Base-by-base conservation (phyloP, 192 early-diverging fungal species). In the Umbelopsis isabellina region DNA sequence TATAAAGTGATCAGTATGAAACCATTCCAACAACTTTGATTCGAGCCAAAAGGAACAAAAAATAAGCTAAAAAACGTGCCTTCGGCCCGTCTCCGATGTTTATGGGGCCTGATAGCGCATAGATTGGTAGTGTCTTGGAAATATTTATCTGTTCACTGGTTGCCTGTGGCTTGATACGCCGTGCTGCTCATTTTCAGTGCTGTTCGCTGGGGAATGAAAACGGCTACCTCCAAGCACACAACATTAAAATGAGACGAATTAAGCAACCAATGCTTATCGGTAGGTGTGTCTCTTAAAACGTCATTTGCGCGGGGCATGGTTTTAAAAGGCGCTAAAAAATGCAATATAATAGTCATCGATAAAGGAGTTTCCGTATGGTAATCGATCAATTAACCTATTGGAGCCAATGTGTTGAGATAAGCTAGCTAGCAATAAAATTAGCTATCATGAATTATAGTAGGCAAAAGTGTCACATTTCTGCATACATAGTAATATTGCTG, bases 1-100 rank as follows among this genome's bases (percentile, higher is more conserved):
- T 61, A 61, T 61, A 61, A 61, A 33, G 13, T 55, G 52, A 61
- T 61, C 55, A 61, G 16, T 61, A 35, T 61, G 55, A 61, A 35
- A 61, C 55, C 30, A 27, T 61, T 37, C 15, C 55, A 61, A 61
- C 37, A 41, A 41, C 37, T 35, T 61, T 27, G 15, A 12, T 61
- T 35, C 18, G 13, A 33, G 16, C 4, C 55, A 35, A 3, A 27
- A 61, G 2, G 10, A 61, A 61, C 4, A n/a, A 35, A 35, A 27
- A 35, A 18, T 27, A 61, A 61, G 33, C 18, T 18, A 12, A 35
- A 58, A 35, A 61, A 61, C 25, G 55, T 61, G 55, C 55, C 37
- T 41, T 61, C 55, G 55, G 55, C 15, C 55, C 55, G 55, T 61
- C 55, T 61, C 55, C 55, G 55, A 61, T 49, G 16, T 6, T 49